Evolutionary conservation across 257 asterid genomes (phyloP), one percentile per base, ranked within the genome.

Genomic region (Solanum lycopersicoides): DNA sequence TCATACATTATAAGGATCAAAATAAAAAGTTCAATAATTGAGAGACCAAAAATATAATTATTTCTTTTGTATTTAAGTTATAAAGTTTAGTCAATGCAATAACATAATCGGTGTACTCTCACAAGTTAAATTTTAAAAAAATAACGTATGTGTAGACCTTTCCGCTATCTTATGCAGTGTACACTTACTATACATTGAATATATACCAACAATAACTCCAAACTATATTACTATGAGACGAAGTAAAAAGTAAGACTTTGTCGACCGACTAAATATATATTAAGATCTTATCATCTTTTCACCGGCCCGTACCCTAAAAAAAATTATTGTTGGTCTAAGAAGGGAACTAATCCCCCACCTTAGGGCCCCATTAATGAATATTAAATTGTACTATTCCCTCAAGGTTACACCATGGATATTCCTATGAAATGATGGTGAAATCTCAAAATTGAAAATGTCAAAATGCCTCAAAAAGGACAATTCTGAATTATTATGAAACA

Each of bases 381-480:
- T 60, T n/a, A n/a, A n/a, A n/a, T n/a, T 88, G 88, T 88, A 84
- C 82, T 47, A 68, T 91, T 91, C 72, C 45, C 37, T n/a, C 3
- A 25, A 28, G 74, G 18, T 41, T 77, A 14, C 42, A 69, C 82
- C 72, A 53, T 80, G 68, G 88, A 90, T 89, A 87, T 76, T 89
- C 87, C 88, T 86, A 23, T 87, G 47, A 83, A 63, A 83, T 86
- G 90, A 93, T 90, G 88, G 83, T 84, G 94, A 90, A 86, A 86
- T 32, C 60, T 72, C 86, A 45, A 73, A 21, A 50, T 73, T 35
- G 50, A 37, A 83, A 86, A 37, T 87, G 90, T 89, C 91, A 88
- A 89, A 76, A 80, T 30, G 53, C 82, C 68, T 28, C 86, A 77
- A 35, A 74, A 74, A 74, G 82, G 82, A 37, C 82, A 74, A 74